A percentile compares a stretch with the other conserved stretches of the same genome.
Evolutionary conservation across 192 early-diverging fungal species (phyloP).

Genomic region (Rhizophagus sp.): DNA sequence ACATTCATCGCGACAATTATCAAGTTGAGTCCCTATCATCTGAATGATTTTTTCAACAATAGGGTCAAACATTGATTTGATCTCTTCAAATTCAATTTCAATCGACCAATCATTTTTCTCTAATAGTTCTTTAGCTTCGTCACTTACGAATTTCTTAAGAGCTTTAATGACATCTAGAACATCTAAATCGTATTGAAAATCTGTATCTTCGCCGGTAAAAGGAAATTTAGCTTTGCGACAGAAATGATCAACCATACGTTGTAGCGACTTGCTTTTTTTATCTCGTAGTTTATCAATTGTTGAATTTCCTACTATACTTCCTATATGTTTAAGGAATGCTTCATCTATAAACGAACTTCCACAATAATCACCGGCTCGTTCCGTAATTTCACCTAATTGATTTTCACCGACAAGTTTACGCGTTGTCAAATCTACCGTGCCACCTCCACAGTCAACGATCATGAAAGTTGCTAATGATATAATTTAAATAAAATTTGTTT

Average conservation of each 20-base stretch:
- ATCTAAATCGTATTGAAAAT: conserved; percentile 1
- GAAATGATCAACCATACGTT: not conserved
- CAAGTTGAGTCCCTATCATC: conserved; percentile 54
- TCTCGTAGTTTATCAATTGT: not conserved
- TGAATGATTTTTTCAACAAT: conserved; percentile 52
- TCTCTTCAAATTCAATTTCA: not conserved
- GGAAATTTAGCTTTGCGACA: not conserved
- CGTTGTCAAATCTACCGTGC: conserved; percentile 41
- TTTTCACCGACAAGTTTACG: not conserved
- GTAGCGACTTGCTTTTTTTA: not conserved
- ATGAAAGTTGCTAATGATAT: conserved; percentile 28
- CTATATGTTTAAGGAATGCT: not conserved
- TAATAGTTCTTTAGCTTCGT: not conserved
- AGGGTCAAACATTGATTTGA: conserved; percentile 50
- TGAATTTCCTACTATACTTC: not conserved
- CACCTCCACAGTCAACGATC: conserved; percentile 46
- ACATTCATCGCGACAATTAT: conserved; percentile 36
- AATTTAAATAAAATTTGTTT: too few species aligned
- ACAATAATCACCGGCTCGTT: conserved; percentile 47
- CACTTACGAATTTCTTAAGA: not conserved
- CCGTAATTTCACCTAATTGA: conserved; percentile 47
- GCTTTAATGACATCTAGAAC: not conserved
- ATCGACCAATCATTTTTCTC: conserved; percentile 20
- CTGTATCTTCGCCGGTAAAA: not conserved
- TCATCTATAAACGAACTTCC: conserved; percentile 51